Percentiles rank a stretch among this genome's conserved stretches.
phyloP scores from a whole-genome alignment of 2,329 filamentous ascomycete species.

The Magnaporthiopsis poae region DNA sequence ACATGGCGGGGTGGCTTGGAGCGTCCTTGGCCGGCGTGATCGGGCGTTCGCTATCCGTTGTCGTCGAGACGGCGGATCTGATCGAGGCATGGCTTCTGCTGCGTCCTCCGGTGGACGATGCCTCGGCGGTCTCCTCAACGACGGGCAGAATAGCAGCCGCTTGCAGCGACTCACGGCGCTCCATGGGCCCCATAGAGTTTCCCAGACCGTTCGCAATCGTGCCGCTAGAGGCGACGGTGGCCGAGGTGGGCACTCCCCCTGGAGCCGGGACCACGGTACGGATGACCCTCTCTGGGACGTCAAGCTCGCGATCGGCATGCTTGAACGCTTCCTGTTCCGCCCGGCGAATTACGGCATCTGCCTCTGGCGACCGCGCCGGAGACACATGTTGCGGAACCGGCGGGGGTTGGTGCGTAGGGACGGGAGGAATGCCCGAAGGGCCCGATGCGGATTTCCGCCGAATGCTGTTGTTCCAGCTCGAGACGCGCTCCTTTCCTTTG shows the following conservation, averaged over 20 bases:
- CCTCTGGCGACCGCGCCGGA: conserved; percentile 26
- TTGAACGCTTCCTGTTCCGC: conserved; percentile 28
- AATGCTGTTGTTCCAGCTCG: conserved; percentile 28
- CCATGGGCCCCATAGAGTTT: background rate
- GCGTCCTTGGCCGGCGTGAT: conserved; percentile 32
- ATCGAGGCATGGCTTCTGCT: conserved; percentile 33
- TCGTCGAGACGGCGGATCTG: conserved; percentile 20
- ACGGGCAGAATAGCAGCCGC: conserved; percentile 54
- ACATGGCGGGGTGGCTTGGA: conserved; percentile 16
- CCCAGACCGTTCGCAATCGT: background rate
- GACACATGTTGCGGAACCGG: conserved; percentile 24
- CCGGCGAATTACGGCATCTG: conserved; percentile 30
- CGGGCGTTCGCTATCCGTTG: conserved; percentile 26
- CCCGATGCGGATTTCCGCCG: conserved; percentile 17
- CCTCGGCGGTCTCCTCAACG: conserved; percentile 82
- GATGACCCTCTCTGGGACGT: conserved; percentile 54
- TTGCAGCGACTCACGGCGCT: conserved; percentile 47
- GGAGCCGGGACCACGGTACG: conserved; percentile 18
- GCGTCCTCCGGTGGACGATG: conserved; percentile 52
- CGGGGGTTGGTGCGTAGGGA: conserved; percentile 37
- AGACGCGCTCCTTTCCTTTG: conserved; percentile 24
- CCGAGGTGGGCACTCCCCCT: background rate
- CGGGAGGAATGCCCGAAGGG: conserved; percentile 29
- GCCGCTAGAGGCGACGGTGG: no score
- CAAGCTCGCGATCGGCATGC: conserved; percentile 30